Evolutionary conservation across 441 rosid genomes (phyloP).

Genomic region (Populus hybrid): DNA sequence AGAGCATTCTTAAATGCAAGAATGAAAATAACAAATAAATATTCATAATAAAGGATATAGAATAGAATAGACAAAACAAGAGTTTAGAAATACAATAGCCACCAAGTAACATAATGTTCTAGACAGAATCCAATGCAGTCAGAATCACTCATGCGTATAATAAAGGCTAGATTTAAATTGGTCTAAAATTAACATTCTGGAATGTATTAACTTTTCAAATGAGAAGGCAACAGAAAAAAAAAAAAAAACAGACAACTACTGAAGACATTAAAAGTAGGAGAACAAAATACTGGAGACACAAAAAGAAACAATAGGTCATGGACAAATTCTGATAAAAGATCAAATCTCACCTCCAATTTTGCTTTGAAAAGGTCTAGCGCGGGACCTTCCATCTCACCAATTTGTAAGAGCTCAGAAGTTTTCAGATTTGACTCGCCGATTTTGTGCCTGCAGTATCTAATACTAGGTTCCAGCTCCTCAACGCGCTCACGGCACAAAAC

Average conservation of each 20-base stretch:
- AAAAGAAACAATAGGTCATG: background rate
- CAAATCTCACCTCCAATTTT: conserved; percentile 62
- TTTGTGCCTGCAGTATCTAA: conserved; percentile 90
- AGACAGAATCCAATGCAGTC: background rate
- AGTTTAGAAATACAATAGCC: background rate
- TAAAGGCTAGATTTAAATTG: background rate
- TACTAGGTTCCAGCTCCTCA: conserved; percentile 98
- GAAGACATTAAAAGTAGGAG: background rate
- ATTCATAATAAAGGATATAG: background rate
- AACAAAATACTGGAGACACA: background rate
- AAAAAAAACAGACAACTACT: background rate
- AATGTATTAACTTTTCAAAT: conserved; percentile 1
- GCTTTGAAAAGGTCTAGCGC: conserved; percentile 89
- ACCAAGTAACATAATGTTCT: conserved; percentile 1
- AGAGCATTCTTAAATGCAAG: background rate
- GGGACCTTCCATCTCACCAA: conserved; percentile 97
- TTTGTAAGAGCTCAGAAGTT: conserved; percentile 80
- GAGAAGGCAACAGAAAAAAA: background rate
- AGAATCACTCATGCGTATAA: background rate
- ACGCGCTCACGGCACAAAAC: conserved; percentile 91
- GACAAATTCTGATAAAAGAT: conserved; percentile 6
- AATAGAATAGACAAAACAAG: background rate
- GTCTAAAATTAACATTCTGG: background rate
- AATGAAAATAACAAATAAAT: background rate
- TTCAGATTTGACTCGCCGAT: conserved; percentile 87